These are phyloP conservation scores for Colletotrichum spaethianum DNA, from an alignment of 2,329 filamentous ascomycete genomes.

Conservation along the genomic window DNA sequence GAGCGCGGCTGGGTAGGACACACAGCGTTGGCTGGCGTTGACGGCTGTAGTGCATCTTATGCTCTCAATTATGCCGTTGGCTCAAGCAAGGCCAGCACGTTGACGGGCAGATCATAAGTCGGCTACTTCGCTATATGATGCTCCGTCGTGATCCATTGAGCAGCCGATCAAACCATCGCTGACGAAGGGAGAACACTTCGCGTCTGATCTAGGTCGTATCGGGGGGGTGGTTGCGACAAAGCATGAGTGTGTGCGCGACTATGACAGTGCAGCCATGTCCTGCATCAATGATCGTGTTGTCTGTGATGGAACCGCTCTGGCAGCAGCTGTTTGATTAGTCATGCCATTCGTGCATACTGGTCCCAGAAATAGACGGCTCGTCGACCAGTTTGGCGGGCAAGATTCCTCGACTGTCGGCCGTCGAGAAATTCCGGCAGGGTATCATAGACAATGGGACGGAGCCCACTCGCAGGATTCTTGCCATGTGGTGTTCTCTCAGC, in stretches of 20 bases:
- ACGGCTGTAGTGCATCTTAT: conserved; percentile 2
- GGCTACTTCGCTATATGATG: conserved; percentile 38
- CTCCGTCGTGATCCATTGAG: conserved; percentile 26
- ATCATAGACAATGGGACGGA: not conserved
- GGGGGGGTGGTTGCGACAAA: conserved; percentile 8
- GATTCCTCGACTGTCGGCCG: not conserved
- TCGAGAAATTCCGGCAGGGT: conserved; percentile 1
- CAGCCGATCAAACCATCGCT: conserved; percentile 36
- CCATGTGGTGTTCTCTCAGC: conserved; percentile 3
- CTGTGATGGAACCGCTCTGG: conserved; percentile 18
- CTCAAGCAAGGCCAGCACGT: conserved; percentile 6
- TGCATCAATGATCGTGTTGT: conserved; percentile 27
- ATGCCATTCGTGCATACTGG: conserved; percentile 19
- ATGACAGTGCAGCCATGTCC: not conserved
- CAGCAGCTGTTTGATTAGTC: conserved; percentile 3
- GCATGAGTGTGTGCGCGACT: conserved; percentile 13
- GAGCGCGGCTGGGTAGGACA: not conserved
- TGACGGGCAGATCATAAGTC: conserved; percentile 40
- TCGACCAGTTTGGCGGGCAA: not conserved
- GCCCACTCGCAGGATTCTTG: conserved; percentile 2
- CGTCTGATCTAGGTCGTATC: conserved; percentile 24
- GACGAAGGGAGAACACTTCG: conserved; percentile 14
- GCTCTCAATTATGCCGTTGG: conserved; percentile 14
- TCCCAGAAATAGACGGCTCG: conserved; percentile 19
- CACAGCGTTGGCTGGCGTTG: conserved; percentile 2